Evolutionary conservation across 768 basidiomycete species (phyloP).

Genomic region (Dentipellis fragilis): DNA sequence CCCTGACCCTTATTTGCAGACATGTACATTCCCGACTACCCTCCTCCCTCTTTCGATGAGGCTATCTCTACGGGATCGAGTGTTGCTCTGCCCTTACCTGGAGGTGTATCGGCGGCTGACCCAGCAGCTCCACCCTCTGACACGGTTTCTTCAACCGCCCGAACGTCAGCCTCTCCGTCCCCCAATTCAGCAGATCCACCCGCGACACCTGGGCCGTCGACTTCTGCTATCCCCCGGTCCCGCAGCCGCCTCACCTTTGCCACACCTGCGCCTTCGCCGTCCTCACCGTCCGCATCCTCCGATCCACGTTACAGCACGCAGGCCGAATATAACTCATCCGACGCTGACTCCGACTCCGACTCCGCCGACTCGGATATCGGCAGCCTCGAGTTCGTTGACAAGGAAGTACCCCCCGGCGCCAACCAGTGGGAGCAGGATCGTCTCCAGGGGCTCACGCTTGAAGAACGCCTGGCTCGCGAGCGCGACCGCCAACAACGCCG

Average conservation of each 20-base stretch:
- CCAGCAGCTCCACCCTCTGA: slow-evolving; percentile 5
- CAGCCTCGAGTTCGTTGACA: slow-evolving; percentile 13
- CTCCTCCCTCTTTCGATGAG: slow-evolving; percentile 70
- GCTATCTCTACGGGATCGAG: slow-evolving; percentile 25
- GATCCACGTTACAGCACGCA: slow-evolving; percentile 13
- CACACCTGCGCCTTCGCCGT: not conserved
- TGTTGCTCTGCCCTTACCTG: slow-evolving; percentile 4
- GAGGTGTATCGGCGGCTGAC: not conserved
- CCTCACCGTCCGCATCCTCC: not conserved
- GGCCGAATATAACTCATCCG: slow-evolving; percentile 7
- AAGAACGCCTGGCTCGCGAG: not conserved
- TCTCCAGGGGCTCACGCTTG: not conserved
- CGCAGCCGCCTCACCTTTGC: slow-evolving; percentile 6
- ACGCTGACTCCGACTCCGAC: not conserved
- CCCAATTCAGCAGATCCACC: not conserved
- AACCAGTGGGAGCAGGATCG: slow-evolving; percentile 7
- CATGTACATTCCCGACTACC: slow-evolving; percentile 43
- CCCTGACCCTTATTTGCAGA: slow-evolving; percentile 7
- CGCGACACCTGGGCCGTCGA: slow-evolving; percentile 3
- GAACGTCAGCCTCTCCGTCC: too few species aligned
- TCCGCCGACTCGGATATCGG: slow-evolving; percentile 12
- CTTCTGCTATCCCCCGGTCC: slow-evolving; percentile 9
- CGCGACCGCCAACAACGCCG: not conserved
- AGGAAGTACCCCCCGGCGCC: slow-evolving; percentile 5
- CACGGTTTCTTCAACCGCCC: slow-evolving; percentile 1